A percentile compares a stretch with the other conserved stretches of the same genome.
Evolutionary conservation across 164 flowering plant genomes (phyloP).

Genomic region (Nymphaea thermarum): DNA sequence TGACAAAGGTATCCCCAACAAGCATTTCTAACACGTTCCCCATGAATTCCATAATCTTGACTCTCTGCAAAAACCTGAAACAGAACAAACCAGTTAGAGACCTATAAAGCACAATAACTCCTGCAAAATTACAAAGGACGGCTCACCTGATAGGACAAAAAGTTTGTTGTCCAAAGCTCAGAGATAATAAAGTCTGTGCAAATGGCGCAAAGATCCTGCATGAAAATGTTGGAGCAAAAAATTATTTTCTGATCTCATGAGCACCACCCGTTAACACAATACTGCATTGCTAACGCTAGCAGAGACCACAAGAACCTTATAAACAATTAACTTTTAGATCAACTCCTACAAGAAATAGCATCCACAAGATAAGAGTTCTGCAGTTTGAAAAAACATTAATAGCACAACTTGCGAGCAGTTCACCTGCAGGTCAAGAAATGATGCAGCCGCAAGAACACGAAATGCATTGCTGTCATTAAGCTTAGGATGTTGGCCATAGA

Average conservation of each 20-base stretch:
- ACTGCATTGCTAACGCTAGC: background rate
- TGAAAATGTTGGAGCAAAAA: background rate
- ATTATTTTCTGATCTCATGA: too few relatives aligned
- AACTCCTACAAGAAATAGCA: background rate
- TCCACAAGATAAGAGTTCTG: background rate
- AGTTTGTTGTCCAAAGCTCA: slow-evolving; percentile 91
- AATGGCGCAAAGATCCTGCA: slow-evolving; percentile 95
- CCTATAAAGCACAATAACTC: background rate
- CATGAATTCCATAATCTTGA: slow-evolving; percentile 95
- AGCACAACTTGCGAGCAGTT: background rate
- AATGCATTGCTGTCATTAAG: slow-evolving; percentile 86
- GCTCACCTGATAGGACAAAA: slow-evolving; percentile 82
- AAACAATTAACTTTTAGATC: background rate
- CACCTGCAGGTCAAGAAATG: slow-evolving; percentile 97
- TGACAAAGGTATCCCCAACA: slow-evolving; percentile 99
- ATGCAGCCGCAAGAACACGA: slow-evolving; percentile 97
- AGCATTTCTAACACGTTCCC: slow-evolving; percentile 96
- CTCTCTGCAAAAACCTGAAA: slow-evolving; percentile 85
- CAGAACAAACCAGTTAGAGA: slow-evolving; percentile 5
- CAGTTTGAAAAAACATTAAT: too few relatives aligned
- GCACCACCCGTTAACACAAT: background rate
- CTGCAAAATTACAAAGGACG: background rate
- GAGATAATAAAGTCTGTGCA: slow-evolving; percentile 94
- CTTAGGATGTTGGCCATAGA: slow-evolving; percentile 90
- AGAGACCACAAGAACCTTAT: too few relatives aligned